Conservation (phyloP, 106 monocot genomes). For the Phalaenopsis equestris region DNA sequence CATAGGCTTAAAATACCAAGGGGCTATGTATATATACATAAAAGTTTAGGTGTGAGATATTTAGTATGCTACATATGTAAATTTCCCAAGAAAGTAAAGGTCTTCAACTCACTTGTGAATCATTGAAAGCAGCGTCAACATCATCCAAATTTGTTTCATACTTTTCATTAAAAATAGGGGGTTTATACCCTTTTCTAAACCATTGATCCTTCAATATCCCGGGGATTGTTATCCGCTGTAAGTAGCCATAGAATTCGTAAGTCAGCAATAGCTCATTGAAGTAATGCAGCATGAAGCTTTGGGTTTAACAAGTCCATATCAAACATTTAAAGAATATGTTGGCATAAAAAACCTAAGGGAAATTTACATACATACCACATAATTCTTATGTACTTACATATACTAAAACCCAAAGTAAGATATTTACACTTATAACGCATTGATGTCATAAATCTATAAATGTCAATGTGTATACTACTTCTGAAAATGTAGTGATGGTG, state of each 20-base stretch:
- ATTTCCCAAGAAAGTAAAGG: background rate
- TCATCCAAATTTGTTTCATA: constrained; percentile 62
- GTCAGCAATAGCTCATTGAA: background rate
- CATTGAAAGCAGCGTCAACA: constrained; percentile 66
- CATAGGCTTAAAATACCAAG: no score
- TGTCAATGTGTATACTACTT: no score
- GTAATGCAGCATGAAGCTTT: background rate
- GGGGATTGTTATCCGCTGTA: constrained; percentile 72
- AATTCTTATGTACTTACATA: no score
- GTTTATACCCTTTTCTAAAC: constrained; percentile 92
- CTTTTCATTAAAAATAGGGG: constrained; percentile 67
- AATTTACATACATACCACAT: no score
- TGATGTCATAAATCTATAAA: no score
- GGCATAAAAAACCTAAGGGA: no score
- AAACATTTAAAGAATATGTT: background rate
- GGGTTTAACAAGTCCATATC: background rate
- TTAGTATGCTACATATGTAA: no score
- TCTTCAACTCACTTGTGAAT: constrained; percentile 54
- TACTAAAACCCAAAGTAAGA: no score
- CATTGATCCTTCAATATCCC: constrained; percentile 82
- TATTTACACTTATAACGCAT: no score
- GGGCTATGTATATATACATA: no score
- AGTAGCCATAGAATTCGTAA: constrained; percentile 1
- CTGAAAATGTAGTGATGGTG: no score
- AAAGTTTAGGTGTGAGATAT: no score